phyloP scores from a whole-genome alignment of 2,329 filamentous ascomycete genomes.

The Pestalotiopsis sp. region DNA sequence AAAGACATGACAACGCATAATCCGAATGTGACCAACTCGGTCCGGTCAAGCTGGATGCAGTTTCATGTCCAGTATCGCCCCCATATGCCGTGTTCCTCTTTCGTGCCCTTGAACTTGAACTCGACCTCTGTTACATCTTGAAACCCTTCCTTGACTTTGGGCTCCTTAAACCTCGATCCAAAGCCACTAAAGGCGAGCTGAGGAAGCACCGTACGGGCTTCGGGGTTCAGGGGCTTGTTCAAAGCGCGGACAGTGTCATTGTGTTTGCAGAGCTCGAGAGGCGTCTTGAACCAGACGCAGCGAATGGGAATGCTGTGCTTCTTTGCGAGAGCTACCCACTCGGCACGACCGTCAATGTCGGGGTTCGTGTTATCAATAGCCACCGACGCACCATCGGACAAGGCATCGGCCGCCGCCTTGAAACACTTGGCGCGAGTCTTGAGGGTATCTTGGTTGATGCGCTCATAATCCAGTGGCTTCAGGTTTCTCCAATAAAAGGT shows the following conservation, averaged over 20 bases:
- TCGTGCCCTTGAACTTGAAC: slow-evolving; percentile 75
- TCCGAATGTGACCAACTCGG: no score
- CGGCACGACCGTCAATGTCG: slow-evolving; percentile 72
- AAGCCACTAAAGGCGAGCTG: slow-evolving; percentile 81
- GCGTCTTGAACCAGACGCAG: slow-evolving; percentile 82
- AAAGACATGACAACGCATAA: no score
- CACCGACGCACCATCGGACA: slow-evolving; percentile 70
- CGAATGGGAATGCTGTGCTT: slow-evolving; percentile 75
- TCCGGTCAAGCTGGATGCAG: background rate
- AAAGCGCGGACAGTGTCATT: slow-evolving; percentile 84
- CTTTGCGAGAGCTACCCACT: slow-evolving; percentile 77
- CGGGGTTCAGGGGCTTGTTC: slow-evolving; percentile 74
- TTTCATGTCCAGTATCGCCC: slow-evolving; percentile 72
- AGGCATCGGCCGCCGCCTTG: slow-evolving; percentile 68
- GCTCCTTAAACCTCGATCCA: slow-evolving; percentile 71
- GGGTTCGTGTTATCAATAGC: slow-evolving; percentile 98
- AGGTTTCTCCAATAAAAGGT: slow-evolving; percentile 84
- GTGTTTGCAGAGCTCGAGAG: slow-evolving; percentile 73
- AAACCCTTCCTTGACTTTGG: slow-evolving; percentile 78
- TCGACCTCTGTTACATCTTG: slow-evolving; percentile 75
- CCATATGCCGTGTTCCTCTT: slow-evolving; percentile 74
- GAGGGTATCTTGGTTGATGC: slow-evolving; percentile 88
- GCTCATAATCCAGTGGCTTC: slow-evolving; percentile 76
- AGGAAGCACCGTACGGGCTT: slow-evolving; percentile 74
- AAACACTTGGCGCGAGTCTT: slow-evolving; percentile 75